Conservation (phyloP, 805 yeast genomes). For the Candida pini region DNA sequence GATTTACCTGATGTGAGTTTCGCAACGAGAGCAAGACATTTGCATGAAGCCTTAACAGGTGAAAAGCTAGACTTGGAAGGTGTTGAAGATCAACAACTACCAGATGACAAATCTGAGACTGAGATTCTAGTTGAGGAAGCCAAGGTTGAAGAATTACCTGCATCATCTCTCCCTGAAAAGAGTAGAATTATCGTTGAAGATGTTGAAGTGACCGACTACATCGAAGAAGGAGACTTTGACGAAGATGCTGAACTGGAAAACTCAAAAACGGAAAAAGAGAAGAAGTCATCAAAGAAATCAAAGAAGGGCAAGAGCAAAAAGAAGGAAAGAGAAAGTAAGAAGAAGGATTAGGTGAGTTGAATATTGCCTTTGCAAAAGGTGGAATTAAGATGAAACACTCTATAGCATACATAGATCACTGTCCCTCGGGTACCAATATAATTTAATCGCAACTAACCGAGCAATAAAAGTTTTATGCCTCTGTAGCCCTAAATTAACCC, state of each 20-base stretch:
- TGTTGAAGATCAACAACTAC: constrained; percentile 11
- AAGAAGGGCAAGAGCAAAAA: constrained; percentile 2
- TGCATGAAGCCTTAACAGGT: constrained; percentile 32
- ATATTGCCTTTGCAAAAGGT: neutral
- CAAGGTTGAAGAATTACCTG: constrained; percentile 6
- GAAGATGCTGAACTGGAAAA: constrained; percentile 7
- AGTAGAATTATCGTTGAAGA: constrained; percentile 35
- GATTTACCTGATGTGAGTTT: constrained; percentile 31
- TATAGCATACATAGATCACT: too few species aligned
- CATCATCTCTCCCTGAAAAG: neutral
- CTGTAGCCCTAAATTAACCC: too few species aligned
- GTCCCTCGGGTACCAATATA: too few species aligned
- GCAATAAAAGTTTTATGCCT: neutral
- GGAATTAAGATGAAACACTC: too few species aligned
- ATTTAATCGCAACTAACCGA: neutral
- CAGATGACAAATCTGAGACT: constrained; percentile 7
- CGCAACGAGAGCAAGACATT: constrained; percentile 35
- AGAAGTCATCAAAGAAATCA: constrained; percentile 3
- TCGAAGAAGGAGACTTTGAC: constrained; percentile 25
- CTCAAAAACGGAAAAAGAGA: constrained; percentile 2
- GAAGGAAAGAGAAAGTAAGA: neutral
- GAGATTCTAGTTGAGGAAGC: constrained; percentile 10
- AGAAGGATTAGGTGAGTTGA: neutral
- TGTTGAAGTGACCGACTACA: constrained; percentile 36
- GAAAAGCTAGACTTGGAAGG: constrained; percentile 33